Evolutionary conservation across 2,329 filamentous ascomycete genomes (phyloP).

Genomic region (Ascosphaera pollenicola): DNA sequence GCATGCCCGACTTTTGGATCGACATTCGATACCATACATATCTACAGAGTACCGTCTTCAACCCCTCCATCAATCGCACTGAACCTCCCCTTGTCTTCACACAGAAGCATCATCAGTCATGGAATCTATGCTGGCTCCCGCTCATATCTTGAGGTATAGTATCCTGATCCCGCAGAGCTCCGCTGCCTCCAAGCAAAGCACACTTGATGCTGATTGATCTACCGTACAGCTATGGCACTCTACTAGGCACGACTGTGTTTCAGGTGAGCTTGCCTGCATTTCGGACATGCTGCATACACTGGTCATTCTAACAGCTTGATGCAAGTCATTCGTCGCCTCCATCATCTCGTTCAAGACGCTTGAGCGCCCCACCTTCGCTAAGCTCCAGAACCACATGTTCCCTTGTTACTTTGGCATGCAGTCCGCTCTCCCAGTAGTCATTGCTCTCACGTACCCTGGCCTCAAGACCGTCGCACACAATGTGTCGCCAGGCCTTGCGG

Average conservation of each 20-base stretch:
- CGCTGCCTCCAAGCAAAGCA: not conserved
- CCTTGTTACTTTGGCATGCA: conserved; percentile 69
- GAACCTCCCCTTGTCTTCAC: no score
- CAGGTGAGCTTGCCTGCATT: conserved; percentile 32
- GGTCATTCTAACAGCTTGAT: conserved; percentile 2
- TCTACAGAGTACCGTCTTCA: no score
- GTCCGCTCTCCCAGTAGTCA: conserved; percentile 45
- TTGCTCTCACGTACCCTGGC: conserved; percentile 66
- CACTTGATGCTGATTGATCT: conserved; percentile 4
- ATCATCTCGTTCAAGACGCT: conserved; percentile 57
- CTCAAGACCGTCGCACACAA: conserved; percentile 17
- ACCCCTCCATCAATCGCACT: no score
- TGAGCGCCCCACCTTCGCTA: conserved; percentile 57
- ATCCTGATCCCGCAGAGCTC: no score
- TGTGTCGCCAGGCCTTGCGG: conserved; percentile 25
- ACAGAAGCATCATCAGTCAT: no score
- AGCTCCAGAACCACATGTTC: conserved; percentile 61
- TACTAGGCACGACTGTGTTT: conserved; percentile 71
- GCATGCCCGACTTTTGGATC: no score
- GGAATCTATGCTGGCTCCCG: conserved; percentile 4
- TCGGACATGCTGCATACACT: not conserved
- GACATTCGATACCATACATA: no score
- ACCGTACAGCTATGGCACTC: conserved; percentile 51
- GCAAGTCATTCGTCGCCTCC: conserved; percentile 51
- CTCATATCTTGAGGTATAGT: conserved; percentile 7